Conservation (phyloP, 148 eudicot genomes). For the Limonium bicolor region DNA sequence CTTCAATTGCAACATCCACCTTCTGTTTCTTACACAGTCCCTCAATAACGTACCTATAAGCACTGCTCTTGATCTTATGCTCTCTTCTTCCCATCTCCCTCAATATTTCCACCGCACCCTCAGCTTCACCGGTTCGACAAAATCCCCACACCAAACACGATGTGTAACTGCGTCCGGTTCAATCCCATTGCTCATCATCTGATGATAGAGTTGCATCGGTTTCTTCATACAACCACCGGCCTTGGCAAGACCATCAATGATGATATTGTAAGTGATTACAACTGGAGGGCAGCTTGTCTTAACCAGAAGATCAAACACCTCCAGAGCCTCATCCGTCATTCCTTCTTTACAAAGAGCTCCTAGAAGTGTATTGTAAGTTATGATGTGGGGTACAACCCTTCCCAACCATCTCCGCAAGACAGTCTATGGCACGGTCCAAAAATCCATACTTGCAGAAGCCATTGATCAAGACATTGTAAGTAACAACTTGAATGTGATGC, state of each 20-base stretch:
- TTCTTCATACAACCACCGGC: slow-evolving; percentile 57
- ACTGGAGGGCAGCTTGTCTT: slow-evolving; percentile 33
- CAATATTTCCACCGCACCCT: slow-evolving; percentile 45
- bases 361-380: slow-evolving; percentile 67
- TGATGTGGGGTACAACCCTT: slow-evolving; percentile 36
- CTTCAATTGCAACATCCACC: slow-evolving; percentile 45
- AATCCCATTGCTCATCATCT: slow-evolving; percentile 33
- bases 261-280: slow-evolving; percentile 53
- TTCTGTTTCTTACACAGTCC: slow-evolving; percentile 41
- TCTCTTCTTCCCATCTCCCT: slow-evolving; percentile 41
- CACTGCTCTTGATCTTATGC: slow-evolving; percentile 23
- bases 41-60: slow-evolving; percentile 30
- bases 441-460: slow-evolving; percentile 69
- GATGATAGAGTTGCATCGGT: slow-evolving; percentile 41
- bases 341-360: slow-evolving; percentile 60
- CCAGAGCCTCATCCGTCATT: slow-evolving; percentile 52
- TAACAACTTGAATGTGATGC: slow-evolving; percentile 35
- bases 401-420: slow-evolving; percentile 50
- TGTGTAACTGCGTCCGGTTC: slow-evolving; percentile 66
- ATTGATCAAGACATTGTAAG: slow-evolving; percentile 73
- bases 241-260: slow-evolving; percentile 71
- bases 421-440: slow-evolving; percentile 60
- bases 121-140: slow-evolving; percentile 30
- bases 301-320: slow-evolving; percentile 29
- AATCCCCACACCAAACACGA: slow-evolving; percentile 64